Evolutionary conservation across 1,284 basidiomycete genomes (phyloP).

Genomic region (Fomitopsis schrenkii): DNA sequence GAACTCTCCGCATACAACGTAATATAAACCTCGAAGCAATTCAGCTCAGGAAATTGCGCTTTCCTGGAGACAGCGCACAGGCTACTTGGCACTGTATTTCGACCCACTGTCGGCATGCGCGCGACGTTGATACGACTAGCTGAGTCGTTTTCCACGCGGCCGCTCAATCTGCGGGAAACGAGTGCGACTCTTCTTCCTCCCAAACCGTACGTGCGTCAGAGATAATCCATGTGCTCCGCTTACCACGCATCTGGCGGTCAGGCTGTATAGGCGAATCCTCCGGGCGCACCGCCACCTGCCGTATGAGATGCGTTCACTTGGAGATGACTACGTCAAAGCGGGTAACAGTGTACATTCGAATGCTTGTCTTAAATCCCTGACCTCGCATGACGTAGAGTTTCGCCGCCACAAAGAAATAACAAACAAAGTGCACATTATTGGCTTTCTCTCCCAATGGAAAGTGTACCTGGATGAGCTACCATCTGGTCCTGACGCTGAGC

Average conservation of each 20-base stretch:
- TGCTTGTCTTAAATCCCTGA: not conserved
- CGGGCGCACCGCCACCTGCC: constrained; percentile 77
- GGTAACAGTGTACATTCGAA: constrained; percentile 35
- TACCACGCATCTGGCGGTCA: constrained; percentile 25
- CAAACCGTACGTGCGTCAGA: constrained; percentile 55
- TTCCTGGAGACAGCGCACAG: too few species aligned
- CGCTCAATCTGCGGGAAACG: constrained; percentile 62
- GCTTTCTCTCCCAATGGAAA: constrained; percentile 93
- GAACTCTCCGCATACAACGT: too few species aligned
- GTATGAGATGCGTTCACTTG: constrained; percentile 78
- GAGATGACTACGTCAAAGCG: constrained; percentile 86
- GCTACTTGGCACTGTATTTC: too few species aligned
- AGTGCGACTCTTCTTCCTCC: constrained; percentile 78
- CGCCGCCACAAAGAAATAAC: constrained; percentile 73
- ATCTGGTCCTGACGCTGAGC: constrained; percentile 33
- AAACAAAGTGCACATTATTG: constrained; percentile 88
- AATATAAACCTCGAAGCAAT: too few species aligned
- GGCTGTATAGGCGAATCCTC: constrained; percentile 78
- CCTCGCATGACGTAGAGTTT: constrained; percentile 57
- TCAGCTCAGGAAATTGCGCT: too few species aligned
- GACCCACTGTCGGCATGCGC: constrained; percentile 34
- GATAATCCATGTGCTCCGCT: constrained; percentile 1
- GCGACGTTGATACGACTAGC: constrained; percentile 52
- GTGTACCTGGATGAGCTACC: constrained; percentile 78
- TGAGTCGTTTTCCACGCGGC: constrained; percentile 55